Evolutionary conservation across 768 basidiomycete genomes (phyloP).

Genomic region (Rhodotorula kratochvilovae): DNA sequence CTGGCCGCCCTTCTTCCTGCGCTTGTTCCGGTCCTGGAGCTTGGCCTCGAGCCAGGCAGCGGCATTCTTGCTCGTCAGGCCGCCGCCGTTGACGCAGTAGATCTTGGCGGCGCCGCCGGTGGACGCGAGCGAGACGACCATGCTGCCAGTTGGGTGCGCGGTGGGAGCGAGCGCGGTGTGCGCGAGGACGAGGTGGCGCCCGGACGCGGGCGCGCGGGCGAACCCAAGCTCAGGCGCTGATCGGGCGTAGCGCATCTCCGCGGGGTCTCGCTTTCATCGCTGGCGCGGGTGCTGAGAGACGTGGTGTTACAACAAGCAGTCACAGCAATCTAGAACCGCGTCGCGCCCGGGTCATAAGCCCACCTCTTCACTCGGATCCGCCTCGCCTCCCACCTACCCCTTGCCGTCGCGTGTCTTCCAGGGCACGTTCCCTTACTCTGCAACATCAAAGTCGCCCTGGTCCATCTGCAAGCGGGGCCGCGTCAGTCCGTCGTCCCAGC

Average conservation of each 20-base stretch:
- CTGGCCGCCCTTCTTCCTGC: slow-evolving; percentile 43
- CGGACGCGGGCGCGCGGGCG: too few species aligned
- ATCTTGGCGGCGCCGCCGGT: slow-evolving; percentile 55
- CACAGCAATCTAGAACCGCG: too few species aligned
- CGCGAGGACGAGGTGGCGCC: not conserved
- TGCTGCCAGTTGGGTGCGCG: not conserved
- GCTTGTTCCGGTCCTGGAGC: slow-evolving; percentile 43
- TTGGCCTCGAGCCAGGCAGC: slow-evolving; percentile 44
- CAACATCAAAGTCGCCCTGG: slow-evolving; percentile 10
- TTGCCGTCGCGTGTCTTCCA: too few species aligned
- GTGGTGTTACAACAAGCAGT: not conserved
- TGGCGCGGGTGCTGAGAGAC: too few species aligned
- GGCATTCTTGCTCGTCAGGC: slow-evolving; percentile 43
- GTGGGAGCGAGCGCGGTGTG: not conserved
- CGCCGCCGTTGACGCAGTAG: slow-evolving; percentile 91
- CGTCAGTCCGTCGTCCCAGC: not conserved
- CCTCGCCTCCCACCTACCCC: too few species aligned
- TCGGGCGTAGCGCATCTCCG: too few species aligned
- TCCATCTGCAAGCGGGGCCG: slow-evolving; percentile 1
- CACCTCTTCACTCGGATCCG: too few species aligned
- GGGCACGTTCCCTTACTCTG: not conserved
- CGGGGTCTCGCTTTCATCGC: too few species aligned
- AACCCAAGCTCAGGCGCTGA: not conserved
- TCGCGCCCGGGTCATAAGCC: too few species aligned
- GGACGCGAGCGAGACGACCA: slow-evolving; percentile 43